Conservation (phyloP, 495 filamentous ascomycete species). For the Talaromyces stipitatus region DNA sequence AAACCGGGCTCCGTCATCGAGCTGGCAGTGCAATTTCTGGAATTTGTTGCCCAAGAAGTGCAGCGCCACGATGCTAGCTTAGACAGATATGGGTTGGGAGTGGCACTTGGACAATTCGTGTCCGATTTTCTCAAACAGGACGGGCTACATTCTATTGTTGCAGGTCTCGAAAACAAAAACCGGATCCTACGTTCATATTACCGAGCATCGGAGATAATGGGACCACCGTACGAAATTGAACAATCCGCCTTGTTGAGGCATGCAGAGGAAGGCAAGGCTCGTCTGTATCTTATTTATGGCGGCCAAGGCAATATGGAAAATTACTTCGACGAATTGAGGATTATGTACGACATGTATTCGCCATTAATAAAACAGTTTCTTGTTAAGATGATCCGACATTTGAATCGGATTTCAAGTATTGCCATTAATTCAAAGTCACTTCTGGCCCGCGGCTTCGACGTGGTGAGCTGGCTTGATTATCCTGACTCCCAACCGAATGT, state of each 20-base stretch:
- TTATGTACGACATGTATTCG: constrained; percentile 84
- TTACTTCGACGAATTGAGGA: constrained; percentile 93
- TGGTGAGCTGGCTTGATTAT: constrained; percentile 84
- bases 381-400: constrained; percentile 69
- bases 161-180: no score
- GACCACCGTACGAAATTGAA: constrained; percentile 74
- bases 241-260: constrained; percentile 88
- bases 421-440: constrained; percentile 97
- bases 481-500: constrained; percentile 81
- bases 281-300: constrained; percentile 85
- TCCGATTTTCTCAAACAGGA: no score
- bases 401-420: constrained; percentile 75
- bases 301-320: constrained; percentile 98
- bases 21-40: no score
- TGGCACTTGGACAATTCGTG: no score
- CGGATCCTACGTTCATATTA: constrained; percentile 90
- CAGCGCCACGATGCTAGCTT: no score
- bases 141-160: no score
- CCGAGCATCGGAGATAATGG: constrained; percentile 70
- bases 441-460: constrained; percentile 83
- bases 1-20: no score
- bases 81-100: no score
- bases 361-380: no score
- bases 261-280: constrained; percentile 66
- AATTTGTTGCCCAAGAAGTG: no score